phyloP scores from a whole-genome alignment of 2,329 filamentous ascomycete species.

The Exophiala spinifera region DNA sequence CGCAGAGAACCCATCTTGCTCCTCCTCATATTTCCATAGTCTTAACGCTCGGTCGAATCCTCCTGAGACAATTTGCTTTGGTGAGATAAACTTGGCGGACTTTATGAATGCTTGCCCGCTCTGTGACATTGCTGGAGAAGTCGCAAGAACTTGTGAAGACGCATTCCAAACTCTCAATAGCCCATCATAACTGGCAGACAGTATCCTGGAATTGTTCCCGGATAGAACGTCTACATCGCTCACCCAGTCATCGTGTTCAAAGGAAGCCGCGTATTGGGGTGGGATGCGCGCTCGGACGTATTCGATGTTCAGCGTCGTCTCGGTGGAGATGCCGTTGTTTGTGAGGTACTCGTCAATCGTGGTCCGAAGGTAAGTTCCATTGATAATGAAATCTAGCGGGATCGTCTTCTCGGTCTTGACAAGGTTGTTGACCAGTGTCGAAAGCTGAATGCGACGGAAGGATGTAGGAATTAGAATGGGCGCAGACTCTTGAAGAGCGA shows the following conservation, averaged over 20 bases:
- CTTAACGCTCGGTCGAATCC: constrained; percentile 82
- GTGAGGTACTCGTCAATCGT: constrained; percentile 88
- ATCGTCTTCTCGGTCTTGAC: constrained; percentile 53
- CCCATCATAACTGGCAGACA: constrained; percentile 94
- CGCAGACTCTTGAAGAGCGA: constrained; percentile 53
- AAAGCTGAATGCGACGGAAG: constrained; percentile 58
- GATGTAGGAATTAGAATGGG: constrained; percentile 57
- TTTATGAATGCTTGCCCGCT: constrained; percentile 79
- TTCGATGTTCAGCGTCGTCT: constrained; percentile 82
- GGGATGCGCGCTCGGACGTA: constrained; percentile 91
- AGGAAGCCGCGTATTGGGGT: constrained; percentile 83
- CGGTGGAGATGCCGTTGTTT: constrained; percentile 79
- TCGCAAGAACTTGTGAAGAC: constrained; percentile 79
- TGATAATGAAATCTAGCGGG: constrained; percentile 85
- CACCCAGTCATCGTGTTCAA: constrained; percentile 98
- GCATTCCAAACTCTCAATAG: constrained; percentile 84
- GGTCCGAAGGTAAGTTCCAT: constrained; percentile 85
- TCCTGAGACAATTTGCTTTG: constrained; percentile 74
- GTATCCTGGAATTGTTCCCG: constrained; percentile 60
- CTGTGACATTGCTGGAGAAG: constrained; percentile 62
- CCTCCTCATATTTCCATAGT: constrained; percentile 82
- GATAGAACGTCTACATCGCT: constrained; percentile 81
- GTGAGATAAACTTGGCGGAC: constrained; percentile 76
- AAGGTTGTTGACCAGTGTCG: constrained; percentile 61
- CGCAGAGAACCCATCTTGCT: constrained; percentile 57